Evolutionary conservation across 208 protist species (phyloP), one percentile per base, ranked within the genome.

Genomic region (Leishmania martiniquensis): DNA sequence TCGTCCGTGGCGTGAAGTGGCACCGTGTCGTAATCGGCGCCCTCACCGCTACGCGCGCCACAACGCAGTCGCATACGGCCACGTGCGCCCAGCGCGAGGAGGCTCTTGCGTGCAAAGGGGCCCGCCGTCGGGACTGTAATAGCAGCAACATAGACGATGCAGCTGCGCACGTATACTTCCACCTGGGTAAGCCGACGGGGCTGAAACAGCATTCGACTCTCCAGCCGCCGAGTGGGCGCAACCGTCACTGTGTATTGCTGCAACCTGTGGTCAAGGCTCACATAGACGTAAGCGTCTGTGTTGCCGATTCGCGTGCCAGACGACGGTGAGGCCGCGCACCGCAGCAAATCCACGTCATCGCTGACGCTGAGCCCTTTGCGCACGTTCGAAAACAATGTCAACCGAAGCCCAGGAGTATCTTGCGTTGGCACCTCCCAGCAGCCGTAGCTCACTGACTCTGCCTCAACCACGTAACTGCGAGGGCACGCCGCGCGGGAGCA

Each of bases 361-460:
- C 55, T 60, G 4, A 63, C 80, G 12, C 74, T 79, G 55, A 72
- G 22, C 42, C 80, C 80, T 62, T 55, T 63, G 22, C 44, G 74
- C 13, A 71, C 45, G 15, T 83, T 83, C 0, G 80, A 83, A 63
- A 79, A 49, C 74, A 83, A 32, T 49, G 59, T 83, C 4, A 83
- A 20, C 22, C 80, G 74, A 20, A 83, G 55, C 6, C 74, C 67
- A 62, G 72, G 80, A 17, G 73, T 49, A 37, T 79, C 74, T 13
- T 79, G 68, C 75, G 69, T 76, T 22, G 80, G 80, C 57, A 83
- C 80, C 49, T 83, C 80, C 80, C 80, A 83, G 74, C 80, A 83
- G 54, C 80, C 75, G 60, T 57, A 76, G 68, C 80, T 60, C 47
- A 34, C 76, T 4, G 80, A 59, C 52, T 76, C 80, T 2, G 80